phyloP scores from a whole-genome alignment of 225 moss, liverwort and hornwort genomes.

The Pseudisothecium myosuroides region DNA sequence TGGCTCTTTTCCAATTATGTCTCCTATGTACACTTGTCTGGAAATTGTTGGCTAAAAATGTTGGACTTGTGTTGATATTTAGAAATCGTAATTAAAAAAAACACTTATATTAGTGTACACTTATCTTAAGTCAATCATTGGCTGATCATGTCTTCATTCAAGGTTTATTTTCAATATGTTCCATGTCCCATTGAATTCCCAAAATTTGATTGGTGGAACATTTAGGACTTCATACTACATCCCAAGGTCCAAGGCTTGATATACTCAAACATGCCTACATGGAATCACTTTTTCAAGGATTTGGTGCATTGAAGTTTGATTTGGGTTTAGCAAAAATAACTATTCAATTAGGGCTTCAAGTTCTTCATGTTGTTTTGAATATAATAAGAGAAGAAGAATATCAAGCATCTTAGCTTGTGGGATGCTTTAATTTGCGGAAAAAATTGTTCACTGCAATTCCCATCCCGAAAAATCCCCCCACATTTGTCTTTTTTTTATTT shows the following conservation, averaged over 20 bases:
- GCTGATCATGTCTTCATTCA: background rate
- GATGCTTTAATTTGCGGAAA: no score
- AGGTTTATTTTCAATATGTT: no score
- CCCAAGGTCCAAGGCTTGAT: background rate
- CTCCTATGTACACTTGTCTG: no score
- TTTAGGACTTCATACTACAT: no score
- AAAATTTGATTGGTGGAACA: background rate
- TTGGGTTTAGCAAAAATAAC: background rate
- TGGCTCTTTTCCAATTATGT: no score
- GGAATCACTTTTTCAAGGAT: background rate
- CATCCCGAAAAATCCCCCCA: accelerated
- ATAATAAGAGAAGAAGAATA: no score
- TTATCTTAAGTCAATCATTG: background rate
- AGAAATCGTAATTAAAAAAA: accelerated
- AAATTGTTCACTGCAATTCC: no score
- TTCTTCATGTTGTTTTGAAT: background rate
- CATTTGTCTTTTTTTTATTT: no score
- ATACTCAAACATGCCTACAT: background rate
- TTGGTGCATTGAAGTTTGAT: accelerated
- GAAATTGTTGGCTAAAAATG: background rate
- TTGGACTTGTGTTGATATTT: background rate
- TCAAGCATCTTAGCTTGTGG: no score
- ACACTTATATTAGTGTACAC: no score
- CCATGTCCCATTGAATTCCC: no score
- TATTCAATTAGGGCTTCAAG: background rate